Base-by-base conservation (phyloP, 2,329 filamentous ascomycete genomes). In the Penicillium sp. region DNA sequence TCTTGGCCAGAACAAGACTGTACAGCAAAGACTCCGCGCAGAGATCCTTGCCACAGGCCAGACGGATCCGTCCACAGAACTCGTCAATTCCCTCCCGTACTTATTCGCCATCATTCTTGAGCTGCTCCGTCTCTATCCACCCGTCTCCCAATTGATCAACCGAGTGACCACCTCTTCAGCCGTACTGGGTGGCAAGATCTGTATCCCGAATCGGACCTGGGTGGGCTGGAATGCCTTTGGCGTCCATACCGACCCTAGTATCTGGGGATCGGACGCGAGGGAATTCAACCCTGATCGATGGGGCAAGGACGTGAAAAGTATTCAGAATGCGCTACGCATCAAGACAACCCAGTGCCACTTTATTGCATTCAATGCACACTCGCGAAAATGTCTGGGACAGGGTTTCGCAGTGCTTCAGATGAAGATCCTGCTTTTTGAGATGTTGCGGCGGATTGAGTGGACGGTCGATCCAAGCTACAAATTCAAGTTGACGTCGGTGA, bases 91-190 rank as follows among this genome's bases (percentile, higher is more conserved):
- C 32, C 61, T 76, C 27, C 73, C 74, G 0, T 66, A 68, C 29
- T 61, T 78, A 5, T 73, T 69, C 1, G 62, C 75, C 0, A 65
- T 73, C 25, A 61, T 77, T 18, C 71, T 73, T 51, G 75, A 78
- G 45, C 61, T 66, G 24, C 66, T 78, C 9, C 72, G 76, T 2
- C 64, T 78, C 39, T 75, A 73, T 47, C 76, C 76, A 0, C 75
- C 76, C 6, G 71, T 78, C 43, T 70, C 66, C 0, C 74, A 77
- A 49, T 64, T 78, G 37, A 72, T 77, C 53, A 78, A 78, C 46
- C 68, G 74, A 5, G 66, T 67, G 4, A 68, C 67, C 0, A 43
- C 52, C 3, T 51, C 55, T 2, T 56, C 67, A 0, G 60, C 65
- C 9, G 50, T 59, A 25, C 53, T 65, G 2, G 61, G 59, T 5